A percentile compares a stretch with the other conserved stretches of the same genome.
Evolutionary conservation across 495 filamentous ascomycete genomes (phyloP).

Genomic region (Aspergillus haitiensis): DNA sequence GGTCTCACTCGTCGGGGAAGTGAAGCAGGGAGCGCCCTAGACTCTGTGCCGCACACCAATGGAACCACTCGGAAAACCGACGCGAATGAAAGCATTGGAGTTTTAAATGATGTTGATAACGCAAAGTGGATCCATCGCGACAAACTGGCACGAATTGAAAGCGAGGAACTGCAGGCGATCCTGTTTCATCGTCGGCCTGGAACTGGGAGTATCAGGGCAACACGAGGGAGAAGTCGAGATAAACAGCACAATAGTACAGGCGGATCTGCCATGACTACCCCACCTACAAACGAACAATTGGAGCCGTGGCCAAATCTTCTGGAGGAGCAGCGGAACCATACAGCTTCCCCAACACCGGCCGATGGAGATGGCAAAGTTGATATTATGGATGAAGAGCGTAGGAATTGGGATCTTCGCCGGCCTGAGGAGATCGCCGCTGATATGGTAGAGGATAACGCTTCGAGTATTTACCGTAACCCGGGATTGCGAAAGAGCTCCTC

Average conservation of each 20-base stretch:
- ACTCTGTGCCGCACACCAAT: constrained; percentile 21
- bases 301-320: constrained; percentile 43
- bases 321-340: constrained; percentile 45
- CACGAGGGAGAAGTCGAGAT: constrained; percentile 56
- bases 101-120: constrained; percentile 31
- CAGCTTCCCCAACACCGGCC: constrained; percentile 46
- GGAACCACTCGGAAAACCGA: constrained; percentile 24
- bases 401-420: constrained; percentile 69
- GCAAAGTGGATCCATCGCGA: constrained; percentile 93
- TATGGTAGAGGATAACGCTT: constrained; percentile 52
- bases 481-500: constrained; percentile 58
- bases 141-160: constrained; percentile 92
- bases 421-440: constrained; percentile 81
- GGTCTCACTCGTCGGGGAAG: constrained; percentile 53
- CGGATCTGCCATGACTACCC: constrained; percentile 30
- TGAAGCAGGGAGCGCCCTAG: constrained; percentile 55
- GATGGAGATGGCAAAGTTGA: constrained; percentile 41
- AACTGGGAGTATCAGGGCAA: constrained; percentile 57
- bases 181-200: constrained; percentile 58
- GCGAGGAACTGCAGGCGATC: constrained; percentile 83
- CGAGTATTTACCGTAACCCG: constrained; percentile 44
- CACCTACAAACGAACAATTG: constrained; percentile 31
- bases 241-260: constrained; percentile 36
- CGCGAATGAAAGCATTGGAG: constrained; percentile 13
- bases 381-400: constrained; percentile 33